phyloP scores from a whole-genome alignment of 352 stramenopile genomes.

The Globisporangium camurandrum region DNA sequence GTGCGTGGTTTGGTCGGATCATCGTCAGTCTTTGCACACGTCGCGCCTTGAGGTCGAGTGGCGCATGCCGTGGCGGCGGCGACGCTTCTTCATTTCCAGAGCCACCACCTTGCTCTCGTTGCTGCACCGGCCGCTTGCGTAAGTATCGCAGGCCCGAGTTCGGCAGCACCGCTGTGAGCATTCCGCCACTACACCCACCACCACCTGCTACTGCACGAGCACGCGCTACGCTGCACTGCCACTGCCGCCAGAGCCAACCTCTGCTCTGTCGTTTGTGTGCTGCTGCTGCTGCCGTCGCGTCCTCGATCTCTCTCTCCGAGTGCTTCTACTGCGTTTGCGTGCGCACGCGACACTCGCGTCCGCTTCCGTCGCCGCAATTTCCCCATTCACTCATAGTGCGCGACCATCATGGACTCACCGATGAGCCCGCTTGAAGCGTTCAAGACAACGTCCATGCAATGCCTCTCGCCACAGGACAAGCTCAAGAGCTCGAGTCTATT shows the following conservation, averaged over 20 bases:
- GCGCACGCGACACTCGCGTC: neutral
- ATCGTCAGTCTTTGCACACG: too few species aligned
- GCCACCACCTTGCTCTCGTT: constrained; percentile 1
- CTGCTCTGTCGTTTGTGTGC: neutral
- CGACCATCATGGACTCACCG: constrained; percentile 10
- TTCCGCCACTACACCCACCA: neutral
- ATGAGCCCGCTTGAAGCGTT: constrained; percentile 34
- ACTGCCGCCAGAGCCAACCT: neutral
- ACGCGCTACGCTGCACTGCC: too few species aligned
- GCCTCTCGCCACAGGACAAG: constrained; percentile 64
- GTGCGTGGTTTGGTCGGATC: too few species aligned
- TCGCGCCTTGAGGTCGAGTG: too few species aligned
- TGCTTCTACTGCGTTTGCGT: neutral
- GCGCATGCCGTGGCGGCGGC: too few species aligned
- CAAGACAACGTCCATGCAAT: constrained; percentile 54
- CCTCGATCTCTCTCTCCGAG: neutral
- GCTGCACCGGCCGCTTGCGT: constrained; percentile 11
- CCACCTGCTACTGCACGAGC: neutral
- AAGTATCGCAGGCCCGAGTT: constrained; percentile 17
- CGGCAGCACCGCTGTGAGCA: constrained; percentile 1
- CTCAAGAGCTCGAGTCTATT: constrained; percentile 25
- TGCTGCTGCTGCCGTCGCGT: neutral
- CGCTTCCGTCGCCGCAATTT: neutral
- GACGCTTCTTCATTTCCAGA: constrained; percentile 13
- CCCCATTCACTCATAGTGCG: neutral